Percentiles rank a stretch among this genome's conserved stretches.
phyloP scores from a whole-genome alignment of 2,329 filamentous ascomycete species.

The Ceratocystiopsis brevicomis region DNA sequence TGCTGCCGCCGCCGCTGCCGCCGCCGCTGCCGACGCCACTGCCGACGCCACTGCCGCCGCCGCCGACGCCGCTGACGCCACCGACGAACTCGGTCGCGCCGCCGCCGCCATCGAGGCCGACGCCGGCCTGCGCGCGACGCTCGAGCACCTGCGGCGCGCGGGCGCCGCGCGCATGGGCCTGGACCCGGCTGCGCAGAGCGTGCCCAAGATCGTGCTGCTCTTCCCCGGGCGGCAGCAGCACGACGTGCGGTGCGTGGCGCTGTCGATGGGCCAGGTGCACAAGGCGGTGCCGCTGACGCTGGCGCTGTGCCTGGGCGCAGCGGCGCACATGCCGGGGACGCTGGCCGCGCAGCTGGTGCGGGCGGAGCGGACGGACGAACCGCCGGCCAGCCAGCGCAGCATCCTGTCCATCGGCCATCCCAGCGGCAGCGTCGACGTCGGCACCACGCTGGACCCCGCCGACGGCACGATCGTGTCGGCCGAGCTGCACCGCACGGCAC shows the following conservation, averaged over 20 bases:
- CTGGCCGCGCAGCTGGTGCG: constrained; percentile 18
- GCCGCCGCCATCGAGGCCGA: constrained; percentile 15
- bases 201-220: constrained; percentile 27
- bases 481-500: constrained; percentile 26
- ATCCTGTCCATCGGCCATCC: constrained; percentile 23
- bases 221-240: constrained; percentile 11
- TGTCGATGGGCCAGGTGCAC: constrained; percentile 27
- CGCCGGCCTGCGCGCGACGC: constrained; percentile 12
- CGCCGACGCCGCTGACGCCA: background rate
- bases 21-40: too few species aligned
- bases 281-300: constrained; percentile 24
- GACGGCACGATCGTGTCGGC: constrained; percentile 24
- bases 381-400: background rate
- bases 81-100: constrained; percentile 6
- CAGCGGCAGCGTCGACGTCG: constrained; percentile 26
- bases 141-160: constrained; percentile 19
- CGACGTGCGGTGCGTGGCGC: constrained; percentile 24
- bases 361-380: background rate
- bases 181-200: constrained; percentile 17
- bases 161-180: constrained; percentile 23
- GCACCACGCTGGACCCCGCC: constrained; percentile 17
- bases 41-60: too few species aligned
- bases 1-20: too few species aligned
- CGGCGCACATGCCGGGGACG: constrained; percentile 22
- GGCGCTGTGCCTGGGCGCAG: constrained; percentile 21